These are phyloP conservation scores for Psilocybe azurescens DNA, from an alignment of 768 basidiomycete genomes.

Conservation along the genomic window DNA sequence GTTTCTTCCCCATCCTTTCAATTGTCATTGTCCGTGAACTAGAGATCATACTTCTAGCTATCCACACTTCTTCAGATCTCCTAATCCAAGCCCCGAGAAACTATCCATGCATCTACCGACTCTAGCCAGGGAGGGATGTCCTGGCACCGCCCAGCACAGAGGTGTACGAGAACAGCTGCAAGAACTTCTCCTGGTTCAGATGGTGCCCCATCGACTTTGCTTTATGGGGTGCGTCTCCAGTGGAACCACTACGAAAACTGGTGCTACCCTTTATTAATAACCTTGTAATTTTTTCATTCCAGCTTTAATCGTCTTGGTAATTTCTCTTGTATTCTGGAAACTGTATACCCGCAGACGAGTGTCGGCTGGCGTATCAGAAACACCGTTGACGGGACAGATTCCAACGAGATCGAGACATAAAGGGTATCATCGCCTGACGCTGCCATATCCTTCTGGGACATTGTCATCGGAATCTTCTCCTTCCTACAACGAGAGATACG, in stretches of 20 bases:
- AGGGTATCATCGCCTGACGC: constrained; percentile 12
- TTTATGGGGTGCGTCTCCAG: constrained; percentile 24
- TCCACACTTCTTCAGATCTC: neutral
- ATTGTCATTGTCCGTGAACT: neutral
- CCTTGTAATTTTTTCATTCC: neutral
- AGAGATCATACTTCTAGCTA: neutral
- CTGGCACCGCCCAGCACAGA: neutral
- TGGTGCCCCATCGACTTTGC: constrained; percentile 29
- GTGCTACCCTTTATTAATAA: neutral
- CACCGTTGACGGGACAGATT: neutral
- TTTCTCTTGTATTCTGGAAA: constrained; percentile 17
- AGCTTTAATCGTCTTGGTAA: neutral
- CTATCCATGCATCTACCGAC: neutral
- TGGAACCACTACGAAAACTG: neutral
- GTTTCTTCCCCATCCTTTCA: neutral
- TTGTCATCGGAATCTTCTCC: neutral
- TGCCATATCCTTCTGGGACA: constrained; percentile 13
- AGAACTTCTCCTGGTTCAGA: constrained; percentile 16
- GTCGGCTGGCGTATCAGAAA: neutral
- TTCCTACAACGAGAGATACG: constrained; percentile 9
- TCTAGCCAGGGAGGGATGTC: neutral
- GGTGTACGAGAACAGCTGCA: constrained; percentile 17
- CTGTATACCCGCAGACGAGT: constrained; percentile 12
- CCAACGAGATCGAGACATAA: constrained; percentile 10
- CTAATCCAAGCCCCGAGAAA: neutral